A percentile compares a stretch with the other conserved stretches of the same genome.
Conservation (phyloP, 768 basidiomycete genomes). For the Gyrodon lividus region DNA sequence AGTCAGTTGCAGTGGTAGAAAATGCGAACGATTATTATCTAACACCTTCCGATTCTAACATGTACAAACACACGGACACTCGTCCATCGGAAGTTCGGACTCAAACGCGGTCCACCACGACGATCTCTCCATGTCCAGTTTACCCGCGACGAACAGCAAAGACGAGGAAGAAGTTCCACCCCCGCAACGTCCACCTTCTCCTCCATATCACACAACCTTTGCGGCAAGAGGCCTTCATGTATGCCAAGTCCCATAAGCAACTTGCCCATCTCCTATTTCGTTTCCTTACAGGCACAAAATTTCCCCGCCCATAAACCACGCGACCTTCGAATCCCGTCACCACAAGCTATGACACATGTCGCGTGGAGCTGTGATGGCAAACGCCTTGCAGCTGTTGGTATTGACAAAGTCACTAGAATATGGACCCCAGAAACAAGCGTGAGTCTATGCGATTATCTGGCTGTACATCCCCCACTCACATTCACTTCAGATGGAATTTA, state of each 20-base stretch:
- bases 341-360: slow-evolving; percentile 69
- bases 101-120: not conserved
- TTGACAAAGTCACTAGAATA: slow-evolving; percentile 75
- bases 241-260: slow-evolving; percentile 23
- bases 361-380: slow-evolving; percentile 86
- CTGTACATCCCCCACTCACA: not conserved
- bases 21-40: too few relatives aligned
- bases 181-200: slow-evolving; percentile 64
- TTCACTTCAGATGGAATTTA: slow-evolving; percentile 60
- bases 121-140: slow-evolving; percentile 21
- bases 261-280: slow-evolving; percentile 13
- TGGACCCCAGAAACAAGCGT: slow-evolving; percentile 81
- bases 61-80: slow-evolving; percentile 16
- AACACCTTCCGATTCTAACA: slow-evolving; percentile 23
- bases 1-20: too few relatives aligned
- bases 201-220: slow-evolving; percentile 71
- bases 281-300: slow-evolving; percentile 57
- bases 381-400: slow-evolving; percentile 77
- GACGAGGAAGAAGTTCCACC: slow-evolving; percentile 59
- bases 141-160: slow-evolving; percentile 28
- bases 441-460: slow-evolving; percentile 27
- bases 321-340: slow-evolving; percentile 63
- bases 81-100: not conserved
- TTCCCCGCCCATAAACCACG: slow-evolving; percentile 81
- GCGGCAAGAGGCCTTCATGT: slow-evolving; percentile 72